phyloP scores from a whole-genome alignment of 345 rosid genomes.

The Sonneratia alba region DNA sequence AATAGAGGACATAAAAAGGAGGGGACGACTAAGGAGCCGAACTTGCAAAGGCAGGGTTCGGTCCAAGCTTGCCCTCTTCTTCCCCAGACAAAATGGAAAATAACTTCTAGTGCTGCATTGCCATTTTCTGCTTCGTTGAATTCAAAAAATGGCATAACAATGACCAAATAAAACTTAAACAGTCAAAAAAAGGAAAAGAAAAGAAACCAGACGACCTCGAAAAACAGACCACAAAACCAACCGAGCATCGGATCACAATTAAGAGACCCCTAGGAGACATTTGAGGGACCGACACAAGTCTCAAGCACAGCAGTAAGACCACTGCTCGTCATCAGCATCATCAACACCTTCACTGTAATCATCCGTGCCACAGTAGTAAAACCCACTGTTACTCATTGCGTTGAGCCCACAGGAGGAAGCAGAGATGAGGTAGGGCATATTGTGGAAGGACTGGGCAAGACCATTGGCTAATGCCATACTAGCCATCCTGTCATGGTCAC shows the following conservation, averaged over 20 bases:
- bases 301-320: conserved; percentile 66
- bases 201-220: conserved; percentile 16
- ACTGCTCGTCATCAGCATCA: conserved; percentile 48
- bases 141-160: neutral
- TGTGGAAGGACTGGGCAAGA: conserved; percentile 63
- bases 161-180: neutral
- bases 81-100: neutral
- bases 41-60: neutral
- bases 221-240: conserved; percentile 11
- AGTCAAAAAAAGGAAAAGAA: neutral
- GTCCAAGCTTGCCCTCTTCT: neutral
- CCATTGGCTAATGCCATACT: conserved; percentile 36
- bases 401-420: conserved; percentile 55
- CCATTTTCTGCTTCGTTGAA: neutral
- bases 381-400: conserved; percentile 45
- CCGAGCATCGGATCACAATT: neutral
- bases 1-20: neutral
- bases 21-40: neutral
- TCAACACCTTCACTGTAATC: conserved; percentile 23
- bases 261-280: neutral
- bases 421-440: conserved; percentile 73
- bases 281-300: neutral
- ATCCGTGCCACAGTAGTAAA: conserved; percentile 48
- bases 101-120: neutral
- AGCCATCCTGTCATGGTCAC: conserved; percentile 21